Percentiles rank a stretch among this genome's conserved stretches.
These are phyloP conservation scores for Sophora flavescens DNA, from an alignment of 306 rosid genomes.

Conservation along the genomic window DNA sequence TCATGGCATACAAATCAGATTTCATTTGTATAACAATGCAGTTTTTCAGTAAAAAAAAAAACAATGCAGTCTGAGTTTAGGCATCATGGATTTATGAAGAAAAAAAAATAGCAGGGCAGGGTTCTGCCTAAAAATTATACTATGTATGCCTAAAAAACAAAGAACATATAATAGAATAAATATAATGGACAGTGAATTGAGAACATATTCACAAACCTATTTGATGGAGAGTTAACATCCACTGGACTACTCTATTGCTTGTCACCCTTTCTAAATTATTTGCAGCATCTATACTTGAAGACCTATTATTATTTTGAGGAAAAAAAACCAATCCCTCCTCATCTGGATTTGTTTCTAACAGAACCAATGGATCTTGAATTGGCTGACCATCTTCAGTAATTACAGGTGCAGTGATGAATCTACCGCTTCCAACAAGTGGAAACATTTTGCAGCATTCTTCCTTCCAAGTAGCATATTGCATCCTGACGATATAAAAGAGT, in stretches of 20 bases:
- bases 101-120: constrained; percentile 18
- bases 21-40: constrained; percentile 28
- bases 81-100: constrained; percentile 35
- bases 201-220: constrained; percentile 69
- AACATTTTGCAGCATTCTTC: constrained; percentile 87
- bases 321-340: constrained; percentile 54
- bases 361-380: constrained; percentile 80
- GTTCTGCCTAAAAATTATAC: constrained; percentile 28
- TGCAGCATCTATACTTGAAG: constrained; percentile 46
- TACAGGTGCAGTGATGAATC: constrained; percentile 90
- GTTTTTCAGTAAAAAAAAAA: neutral
- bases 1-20: constrained; percentile 29
- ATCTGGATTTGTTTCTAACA: constrained; percentile 68
- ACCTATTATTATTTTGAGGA: constrained; percentile 48
- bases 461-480: constrained; percentile 80
- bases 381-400: constrained; percentile 83
- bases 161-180: constrained; percentile 1
- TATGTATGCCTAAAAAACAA: constrained; percentile 2
- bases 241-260: constrained; percentile 82
- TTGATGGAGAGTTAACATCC: constrained; percentile 98
- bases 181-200: constrained; percentile 1
- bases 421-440: constrained; percentile 95
- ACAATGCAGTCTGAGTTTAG: neutral
- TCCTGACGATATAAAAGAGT: constrained; percentile 56
- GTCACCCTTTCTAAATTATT: constrained; percentile 56